Evolutionary conservation across 2,329 filamentous ascomycete genomes (phyloP), one percentile per base, ranked within the genome.

Genomic region (Hortaea werneckii): DNA sequence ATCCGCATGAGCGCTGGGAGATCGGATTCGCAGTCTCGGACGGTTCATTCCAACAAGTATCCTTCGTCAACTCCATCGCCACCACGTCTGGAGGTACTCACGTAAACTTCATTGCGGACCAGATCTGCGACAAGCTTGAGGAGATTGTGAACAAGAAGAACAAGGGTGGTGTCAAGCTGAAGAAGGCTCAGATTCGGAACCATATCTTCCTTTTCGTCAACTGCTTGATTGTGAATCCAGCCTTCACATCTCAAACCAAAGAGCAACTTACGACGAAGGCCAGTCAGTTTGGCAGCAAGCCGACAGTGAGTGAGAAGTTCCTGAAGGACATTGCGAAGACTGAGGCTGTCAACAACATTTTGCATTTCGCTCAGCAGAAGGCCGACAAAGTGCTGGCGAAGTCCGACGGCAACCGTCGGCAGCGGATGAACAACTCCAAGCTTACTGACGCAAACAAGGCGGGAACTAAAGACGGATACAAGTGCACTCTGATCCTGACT

Each of bases 201-300:
- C 89, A 98, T 67, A 94, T 98, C 64, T 98, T 98, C 71, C 78
- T 98, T 58, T 98, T 98, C 62, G 83, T 98, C 67, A 96, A 95
- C 66, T 87, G 83, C 59, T 72, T 86, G 44, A 83, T 98, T 62
- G 84, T 90, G 62, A 98, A 98, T 62, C 92, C 92, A 1, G 84
- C 92, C 1, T 98, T 98, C 69, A 95, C 80, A 29, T 98, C 92
- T 0, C 92, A 98, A 67, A 98, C 94, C 43, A 98, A 98, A 68
- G 94, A 98, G 67, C 88, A 96, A 64, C 76, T 98, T 68, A 98
- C 92, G 0, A 96, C 90, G 43, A 96, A 94, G 65, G 55, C 73
- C 3, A 86, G 78, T 58, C 82, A 88, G 53, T 98, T 98, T 62
- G 92, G 92, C 46, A 95, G 87, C 75, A 95, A 88, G 65, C 94